A percentile compares a stretch with the other conserved stretches of the same genome.
phyloP scores from a whole-genome alignment of 805 yeast species.

The Candida silvicultrix region DNA sequence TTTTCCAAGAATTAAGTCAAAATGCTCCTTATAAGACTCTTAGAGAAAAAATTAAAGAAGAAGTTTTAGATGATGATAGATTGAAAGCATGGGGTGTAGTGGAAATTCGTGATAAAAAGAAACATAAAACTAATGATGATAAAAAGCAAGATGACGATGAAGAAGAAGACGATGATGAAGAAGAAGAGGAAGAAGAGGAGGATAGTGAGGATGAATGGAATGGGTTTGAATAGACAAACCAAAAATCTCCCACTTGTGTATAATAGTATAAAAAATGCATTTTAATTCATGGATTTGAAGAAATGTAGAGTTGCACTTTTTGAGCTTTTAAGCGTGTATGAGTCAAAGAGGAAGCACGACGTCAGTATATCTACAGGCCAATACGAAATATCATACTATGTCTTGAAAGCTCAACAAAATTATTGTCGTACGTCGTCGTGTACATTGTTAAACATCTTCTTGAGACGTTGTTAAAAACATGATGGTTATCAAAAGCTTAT shows the following conservation, averaged over 20 bases:
- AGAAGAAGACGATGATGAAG: slow-evolving; percentile 22
- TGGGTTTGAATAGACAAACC: slow-evolving; percentile 25
- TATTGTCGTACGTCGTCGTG: no score
- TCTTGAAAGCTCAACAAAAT: no score
- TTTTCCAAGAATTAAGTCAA: slow-evolving; percentile 48
- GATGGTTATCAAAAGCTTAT: no score
- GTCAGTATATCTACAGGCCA: no score
- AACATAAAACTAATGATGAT: slow-evolving; percentile 22
- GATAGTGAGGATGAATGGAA: slow-evolving; percentile 34
- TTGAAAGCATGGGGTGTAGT: slow-evolving; percentile 58
- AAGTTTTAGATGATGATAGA: slow-evolving; percentile 59
- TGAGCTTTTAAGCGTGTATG: no score
- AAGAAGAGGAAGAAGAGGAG: slow-evolving; percentile 10
- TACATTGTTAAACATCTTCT: no score
- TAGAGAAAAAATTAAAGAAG: slow-evolving; percentile 57
- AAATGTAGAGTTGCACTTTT: no score
- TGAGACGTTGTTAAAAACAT: no score
- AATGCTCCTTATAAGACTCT: slow-evolving; percentile 55
- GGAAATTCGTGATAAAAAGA: slow-evolving; percentile 10
- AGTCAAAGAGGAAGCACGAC: no score
- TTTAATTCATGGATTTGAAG: no score
- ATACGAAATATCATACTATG: no score
- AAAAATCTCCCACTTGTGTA: background rate
- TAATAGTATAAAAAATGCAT: background rate
- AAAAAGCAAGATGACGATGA: slow-evolving; percentile 16